Evolutionary conservation across 2,329 filamentous ascomycete species (phyloP).

Genomic region (Fusarium sp.): DNA sequence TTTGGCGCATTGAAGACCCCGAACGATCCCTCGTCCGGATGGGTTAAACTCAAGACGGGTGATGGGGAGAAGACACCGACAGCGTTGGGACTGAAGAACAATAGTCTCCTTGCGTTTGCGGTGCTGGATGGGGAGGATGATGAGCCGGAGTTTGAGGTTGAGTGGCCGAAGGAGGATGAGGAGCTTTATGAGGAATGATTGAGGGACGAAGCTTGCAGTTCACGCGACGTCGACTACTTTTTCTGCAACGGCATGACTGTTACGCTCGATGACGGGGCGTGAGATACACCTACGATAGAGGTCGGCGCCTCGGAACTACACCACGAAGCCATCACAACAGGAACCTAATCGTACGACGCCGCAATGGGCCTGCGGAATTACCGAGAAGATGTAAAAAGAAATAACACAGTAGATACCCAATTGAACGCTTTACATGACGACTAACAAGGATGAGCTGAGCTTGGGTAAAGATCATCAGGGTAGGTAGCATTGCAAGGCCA

Average conservation of each 20-base stretch:
- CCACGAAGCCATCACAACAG: background rate
- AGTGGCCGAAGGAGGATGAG: constrained; percentile 59
- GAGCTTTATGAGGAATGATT: constrained; percentile 47
- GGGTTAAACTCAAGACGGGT: constrained; percentile 59
- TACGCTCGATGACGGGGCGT: background rate
- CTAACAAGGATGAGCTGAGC: constrained; percentile 2
- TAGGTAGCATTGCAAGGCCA: background rate
- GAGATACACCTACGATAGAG: background rate
- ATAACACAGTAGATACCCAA: constrained; percentile 18
- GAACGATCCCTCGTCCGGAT: constrained; percentile 61
- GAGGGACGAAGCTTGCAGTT: fast-evolving
- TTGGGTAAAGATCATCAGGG: constrained; percentile 6
- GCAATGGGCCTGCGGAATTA: background rate
- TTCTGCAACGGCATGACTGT: background rate
- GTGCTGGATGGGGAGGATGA: constrained; percentile 56
- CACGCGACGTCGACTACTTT: fast-evolving
- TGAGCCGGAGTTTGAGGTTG: constrained; percentile 58
- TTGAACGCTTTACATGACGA: background rate
- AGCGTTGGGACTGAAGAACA: constrained; percentile 59
- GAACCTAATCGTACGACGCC: background rate
- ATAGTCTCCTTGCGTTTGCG: constrained; percentile 62
- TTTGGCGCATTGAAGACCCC: constrained; percentile 61
- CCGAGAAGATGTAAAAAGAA: background rate
- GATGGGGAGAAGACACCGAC: constrained; percentile 54
- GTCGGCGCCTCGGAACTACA: background rate